Evolutionary conservation across 1,284 basidiomycete genomes (phyloP).

Genomic region (Leccinum solheimii): DNA sequence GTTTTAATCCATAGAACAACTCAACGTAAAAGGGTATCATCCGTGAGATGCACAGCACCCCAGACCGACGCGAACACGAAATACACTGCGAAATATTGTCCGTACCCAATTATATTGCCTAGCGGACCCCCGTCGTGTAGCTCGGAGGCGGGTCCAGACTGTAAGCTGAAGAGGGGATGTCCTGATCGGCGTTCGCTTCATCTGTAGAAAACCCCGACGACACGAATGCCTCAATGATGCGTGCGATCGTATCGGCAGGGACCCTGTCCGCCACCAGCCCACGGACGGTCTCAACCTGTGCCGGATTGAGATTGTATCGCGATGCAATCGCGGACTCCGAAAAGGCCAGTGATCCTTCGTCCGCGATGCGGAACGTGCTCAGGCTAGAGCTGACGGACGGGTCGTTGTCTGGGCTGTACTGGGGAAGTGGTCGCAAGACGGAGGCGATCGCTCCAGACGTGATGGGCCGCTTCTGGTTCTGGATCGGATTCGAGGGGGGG

Average conservation of each 20-base stretch:
- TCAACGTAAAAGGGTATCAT: not conserved
- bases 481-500: no score
- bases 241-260: slow-evolving; percentile 16
- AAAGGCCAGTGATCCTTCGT: not conserved
- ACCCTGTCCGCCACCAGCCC: slow-evolving; percentile 8
- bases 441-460: no score
- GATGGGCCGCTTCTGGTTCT: not conserved
- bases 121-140: slow-evolving; percentile 13
- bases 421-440: no score
- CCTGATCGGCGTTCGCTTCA: not conserved
- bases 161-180: not conserved
- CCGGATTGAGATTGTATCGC: slow-evolving; percentile 10
- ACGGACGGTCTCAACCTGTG: slow-evolving; percentile 16
- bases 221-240: slow-evolving; percentile 17
- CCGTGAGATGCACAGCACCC: no score
- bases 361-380: not conserved
- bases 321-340: not conserved
- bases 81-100: no score
- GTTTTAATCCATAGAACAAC: no score
- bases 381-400: no score
- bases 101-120: not conserved
- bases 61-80: no score
- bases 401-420: not conserved
- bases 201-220: not conserved
- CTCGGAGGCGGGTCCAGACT: slow-evolving; percentile 22